Evolutionary conservation across 768 basidiomycete genomes (phyloP), one percentile per base, ranked within the genome.

Genomic region (Leccinellum luteum): DNA sequence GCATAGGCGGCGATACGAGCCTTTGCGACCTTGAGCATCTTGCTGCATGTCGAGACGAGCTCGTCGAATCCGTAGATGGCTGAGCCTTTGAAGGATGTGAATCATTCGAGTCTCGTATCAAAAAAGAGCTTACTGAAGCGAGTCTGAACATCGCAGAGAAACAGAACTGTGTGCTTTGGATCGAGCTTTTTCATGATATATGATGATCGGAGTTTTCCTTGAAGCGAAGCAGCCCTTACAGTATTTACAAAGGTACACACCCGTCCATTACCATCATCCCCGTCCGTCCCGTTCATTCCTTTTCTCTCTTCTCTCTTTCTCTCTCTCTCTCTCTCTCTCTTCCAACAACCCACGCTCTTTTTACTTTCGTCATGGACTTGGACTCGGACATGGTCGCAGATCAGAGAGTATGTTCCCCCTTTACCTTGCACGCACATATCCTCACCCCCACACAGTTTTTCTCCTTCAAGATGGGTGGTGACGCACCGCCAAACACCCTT

Each of bases 61-160:
- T 85, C 79, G 34, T 89, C 84, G 68, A 86, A 95, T 21, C 81
- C 85, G 64, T 87, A 75, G 60, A 94, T 87, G 21, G 81, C 79
- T 19, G 78, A 57, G 13, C 65, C 81, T 82, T n/a, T 34, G 5
- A 10, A 62, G 71, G 19, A 34, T 45, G 45, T 38, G 30, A n/a
- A 45, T 38, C 41, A 32, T 48, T 52, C 25, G 50, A 12, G 3
- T 23, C 7, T 1, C 13, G 5, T 7, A 0, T 31, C 43, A 45
- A 17, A 9, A 1, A n/a, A 34, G 17, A 21, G 57, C 84, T 60
- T 63, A 92, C 91, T 75, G 74, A 93, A 89, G 60, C 83, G 81
- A 8, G 81, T 77, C 73, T 95, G 94, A 2, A 95, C 73, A 70
- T 96, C 94, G 69, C 94, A 97, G 27, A 92, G 75, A 57, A 95